phyloP scores from a whole-genome alignment of 768 basidiomycete genomes.

The Termitomyces sp. region DNA sequence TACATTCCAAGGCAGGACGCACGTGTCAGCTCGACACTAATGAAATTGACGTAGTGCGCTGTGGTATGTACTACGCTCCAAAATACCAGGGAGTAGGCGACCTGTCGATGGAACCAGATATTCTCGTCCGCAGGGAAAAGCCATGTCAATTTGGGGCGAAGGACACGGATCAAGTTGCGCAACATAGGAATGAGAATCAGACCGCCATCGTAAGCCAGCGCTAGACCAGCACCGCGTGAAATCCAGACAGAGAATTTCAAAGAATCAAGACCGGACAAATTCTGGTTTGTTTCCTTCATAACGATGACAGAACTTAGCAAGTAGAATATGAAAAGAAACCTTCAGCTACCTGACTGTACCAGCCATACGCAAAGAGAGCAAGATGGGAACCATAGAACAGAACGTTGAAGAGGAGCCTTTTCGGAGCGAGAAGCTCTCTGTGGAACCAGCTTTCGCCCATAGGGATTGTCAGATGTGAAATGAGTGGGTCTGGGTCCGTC shows the following conservation, averaged over 20 bases:
- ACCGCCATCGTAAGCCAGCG: slow-evolving; percentile 81
- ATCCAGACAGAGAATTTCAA: slow-evolving; percentile 84
- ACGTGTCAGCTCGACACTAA: slow-evolving; percentile 88
- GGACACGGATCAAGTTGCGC: slow-evolving; percentile 78
- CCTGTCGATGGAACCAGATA: slow-evolving; percentile 93
- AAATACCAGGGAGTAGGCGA: slow-evolving; percentile 92
- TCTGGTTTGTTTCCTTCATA: slow-evolving; percentile 50
- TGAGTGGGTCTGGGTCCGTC: slow-evolving; percentile 47
- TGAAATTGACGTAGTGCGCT: slow-evolving; percentile 90
- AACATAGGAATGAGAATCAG: slow-evolving; percentile 87
- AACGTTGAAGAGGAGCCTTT: slow-evolving; percentile 67
- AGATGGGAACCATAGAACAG: slow-evolving; percentile 79
- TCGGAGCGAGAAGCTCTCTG: slow-evolving; percentile 57
- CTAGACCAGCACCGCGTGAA: slow-evolving; percentile 89
- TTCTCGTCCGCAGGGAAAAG: slow-evolving; percentile 91
- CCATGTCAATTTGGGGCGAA: slow-evolving; percentile 78
- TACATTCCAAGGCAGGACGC: slow-evolving; percentile 22
- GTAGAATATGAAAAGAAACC: not conserved
- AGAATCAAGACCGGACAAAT: slow-evolving; percentile 69
- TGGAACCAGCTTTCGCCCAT: slow-evolving; percentile 74
- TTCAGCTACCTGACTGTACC: slow-evolving; percentile 67
- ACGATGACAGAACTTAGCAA: not conserved
- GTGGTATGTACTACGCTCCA: slow-evolving; percentile 92
- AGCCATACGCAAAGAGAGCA: slow-evolving; percentile 77
- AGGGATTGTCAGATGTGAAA: slow-evolving; percentile 17